Conservation (phyloP, 192 early-diverging fungal genomes). For the Linnemannia hyalina region DNA sequence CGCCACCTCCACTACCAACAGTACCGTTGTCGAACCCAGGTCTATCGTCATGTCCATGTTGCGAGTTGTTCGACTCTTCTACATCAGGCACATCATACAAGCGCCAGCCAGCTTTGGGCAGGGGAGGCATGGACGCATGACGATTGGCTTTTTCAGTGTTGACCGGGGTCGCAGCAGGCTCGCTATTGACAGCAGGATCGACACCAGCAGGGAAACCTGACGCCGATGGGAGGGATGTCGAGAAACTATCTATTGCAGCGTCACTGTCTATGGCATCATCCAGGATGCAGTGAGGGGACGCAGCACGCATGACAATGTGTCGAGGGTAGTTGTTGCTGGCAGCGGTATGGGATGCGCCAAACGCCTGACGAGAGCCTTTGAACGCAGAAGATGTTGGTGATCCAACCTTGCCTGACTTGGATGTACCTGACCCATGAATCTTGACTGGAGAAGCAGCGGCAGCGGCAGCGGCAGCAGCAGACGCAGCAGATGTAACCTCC, state of each 20-base stretch:
- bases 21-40: neutral
- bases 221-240: constrained; percentile 26
- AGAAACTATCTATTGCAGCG: constrained; percentile 1
- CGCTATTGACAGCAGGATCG: neutral
- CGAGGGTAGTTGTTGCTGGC: constrained; percentile 19
- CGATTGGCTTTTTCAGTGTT: constrained; percentile 23
- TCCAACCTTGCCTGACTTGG: constrained; percentile 1
- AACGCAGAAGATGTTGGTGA: neutral
- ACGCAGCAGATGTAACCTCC: neutral
- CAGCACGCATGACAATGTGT: constrained; percentile 34
- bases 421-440: neutral
- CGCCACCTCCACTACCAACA: neutral
- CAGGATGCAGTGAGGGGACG: constrained; percentile 9
- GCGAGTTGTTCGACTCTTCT: constrained; percentile 12
- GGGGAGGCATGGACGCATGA: constrained; percentile 42
- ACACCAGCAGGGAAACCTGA: constrained; percentile 34
- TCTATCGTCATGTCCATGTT: constrained; percentile 6
- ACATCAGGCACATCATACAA: constrained; percentile 29
- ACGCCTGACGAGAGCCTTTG: neutral
- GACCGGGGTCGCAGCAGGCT: neutral
- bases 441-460: neutral
- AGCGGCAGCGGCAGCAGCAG: neutral
- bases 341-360: neutral
- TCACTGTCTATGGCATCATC: neutral
- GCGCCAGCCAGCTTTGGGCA: constrained; percentile 44